Evolutionary conservation across 1,284 basidiomycete species (phyloP), one percentile per base, ranked within the genome.

Genomic region (Anthracocystis setariae): DNA sequence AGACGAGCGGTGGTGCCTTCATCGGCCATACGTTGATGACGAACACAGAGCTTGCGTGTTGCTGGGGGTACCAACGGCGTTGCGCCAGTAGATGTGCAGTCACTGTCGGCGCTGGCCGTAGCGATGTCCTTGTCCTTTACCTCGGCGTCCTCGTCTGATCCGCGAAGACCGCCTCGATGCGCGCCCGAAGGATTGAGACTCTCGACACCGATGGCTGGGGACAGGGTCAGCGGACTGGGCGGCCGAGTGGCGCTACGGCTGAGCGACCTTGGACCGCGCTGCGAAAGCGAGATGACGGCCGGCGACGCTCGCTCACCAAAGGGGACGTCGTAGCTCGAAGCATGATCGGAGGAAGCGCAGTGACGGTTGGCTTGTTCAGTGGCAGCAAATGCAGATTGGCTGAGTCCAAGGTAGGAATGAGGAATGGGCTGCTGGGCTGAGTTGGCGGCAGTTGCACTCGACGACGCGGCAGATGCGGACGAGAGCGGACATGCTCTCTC

Each of bases 21-120:
- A 85, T 98, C 94, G 8, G 96, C 96, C 91, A 97, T 98, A 46
- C 94, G 88, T 85, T 96, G 92, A 84, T 99, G 95, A 38, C 93
- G 85, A 10, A 93, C 88, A 81, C 93, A 95, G 13, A 95, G 86
- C 83, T 92, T 93, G 46, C 76, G 74, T 8, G 74, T 61, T 33
- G 73, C 49, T 25, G 75, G 69, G 3, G 75, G 69, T 3, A 69
- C 52, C 1, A 76, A 67, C 8, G 74, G 65, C 3, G 66, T 72
- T 1, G 62, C 52, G 35, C 57, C 64, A 21, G 63, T 56, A 13
- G 51, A 52, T 13, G 59, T 27, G 43, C 51, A 55, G 24, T 24
- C 42, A 23, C 48, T 38, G 21, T 55, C 54, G 38, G 27, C 33
- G 17, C 43, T 44, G 37, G 51, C 49, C 46, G 51, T 61, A 33